A percentile compares a stretch with the other conserved stretches of the same genome.
phyloP scores from a whole-genome alignment of 1,284 basidiomycete genomes.

The Mycena sp. region DNA sequence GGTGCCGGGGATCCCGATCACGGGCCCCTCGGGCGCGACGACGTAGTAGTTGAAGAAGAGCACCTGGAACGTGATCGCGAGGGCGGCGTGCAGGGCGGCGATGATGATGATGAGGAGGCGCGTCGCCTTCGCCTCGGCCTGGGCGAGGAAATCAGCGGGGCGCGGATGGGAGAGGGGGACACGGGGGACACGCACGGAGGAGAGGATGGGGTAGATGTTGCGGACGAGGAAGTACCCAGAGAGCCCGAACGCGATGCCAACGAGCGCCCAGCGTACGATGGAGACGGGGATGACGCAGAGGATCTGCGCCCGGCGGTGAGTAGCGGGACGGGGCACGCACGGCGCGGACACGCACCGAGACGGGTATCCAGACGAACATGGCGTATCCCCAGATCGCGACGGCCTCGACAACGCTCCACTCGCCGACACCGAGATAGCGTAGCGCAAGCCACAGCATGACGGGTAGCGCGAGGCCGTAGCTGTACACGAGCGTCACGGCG shows the following conservation, averaged over 20 bases:
- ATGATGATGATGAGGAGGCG: slow-evolving; percentile 82
- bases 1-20: not conserved
- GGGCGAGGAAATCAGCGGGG: not conserved
- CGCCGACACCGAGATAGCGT: slow-evolving; percentile 84
- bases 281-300: slow-evolving; percentile 85
- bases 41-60: slow-evolving; percentile 90
- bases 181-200: slow-evolving; percentile 66
- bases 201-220: slow-evolving; percentile 91
- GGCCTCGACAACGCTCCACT: slow-evolving; percentile 87
- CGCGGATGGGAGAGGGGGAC: not conserved
- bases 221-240: slow-evolving; percentile 86
- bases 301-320: slow-evolving; percentile 53
- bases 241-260: slow-evolving; percentile 73
- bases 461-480: slow-evolving; percentile 86
- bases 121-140: slow-evolving; percentile 87
- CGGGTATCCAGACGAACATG: slow-evolving; percentile 82
- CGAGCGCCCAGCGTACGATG: slow-evolving; percentile 83
- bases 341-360: slow-evolving; percentile 72
- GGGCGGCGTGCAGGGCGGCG: slow-evolving; percentile 72
- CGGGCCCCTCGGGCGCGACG: slow-evolving; percentile 34
- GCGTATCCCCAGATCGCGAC: slow-evolving; percentile 79
- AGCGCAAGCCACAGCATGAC: slow-evolving; percentile 82
- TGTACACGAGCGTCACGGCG: slow-evolving; percentile 85
- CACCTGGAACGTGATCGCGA: slow-evolving; percentile 87
- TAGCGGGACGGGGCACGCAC: not conserved